phyloP scores from a whole-genome alignment of 768 basidiomycete genomes.

The Boletellus ananas region DNA sequence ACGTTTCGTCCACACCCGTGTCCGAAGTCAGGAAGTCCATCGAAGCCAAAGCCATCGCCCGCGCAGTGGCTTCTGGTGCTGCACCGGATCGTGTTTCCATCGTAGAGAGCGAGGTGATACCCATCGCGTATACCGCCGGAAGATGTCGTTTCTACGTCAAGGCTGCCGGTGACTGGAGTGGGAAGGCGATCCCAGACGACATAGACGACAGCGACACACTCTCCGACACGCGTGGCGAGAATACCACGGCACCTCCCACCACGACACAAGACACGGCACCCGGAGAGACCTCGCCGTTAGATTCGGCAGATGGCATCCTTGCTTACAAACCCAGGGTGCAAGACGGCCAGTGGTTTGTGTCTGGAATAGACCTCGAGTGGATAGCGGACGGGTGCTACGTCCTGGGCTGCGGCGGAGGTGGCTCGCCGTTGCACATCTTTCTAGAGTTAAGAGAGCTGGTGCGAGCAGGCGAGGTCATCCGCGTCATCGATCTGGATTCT shows the following conservation, averaged over 20 bases:
- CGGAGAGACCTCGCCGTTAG: constrained; percentile 13
- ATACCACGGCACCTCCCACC: background rate
- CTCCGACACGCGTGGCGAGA: constrained; percentile 2
- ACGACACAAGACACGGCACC: constrained; percentile 4
- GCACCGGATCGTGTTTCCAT: constrained; percentile 41
- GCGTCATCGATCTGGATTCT: constrained; percentile 43
- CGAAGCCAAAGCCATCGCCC: constrained; percentile 38
- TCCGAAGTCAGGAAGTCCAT: constrained; percentile 32
- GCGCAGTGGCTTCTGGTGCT: constrained; percentile 45
- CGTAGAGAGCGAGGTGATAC: constrained; percentile 54
- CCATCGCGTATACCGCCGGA: constrained; percentile 34
- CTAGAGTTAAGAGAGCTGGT: constrained; percentile 51
- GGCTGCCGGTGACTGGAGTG: constrained; percentile 52
- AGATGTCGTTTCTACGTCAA: constrained; percentile 49
- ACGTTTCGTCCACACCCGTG: constrained; percentile 34
- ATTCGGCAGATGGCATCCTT: constrained; percentile 25
- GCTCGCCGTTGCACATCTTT: constrained; percentile 51
- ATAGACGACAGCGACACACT: constrained; percentile 13
- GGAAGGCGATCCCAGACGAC: constrained; percentile 20
- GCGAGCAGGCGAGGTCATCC: constrained; percentile 43
- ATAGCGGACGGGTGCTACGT: constrained; percentile 62
- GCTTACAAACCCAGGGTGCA: constrained; percentile 38
- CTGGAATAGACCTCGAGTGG: constrained; percentile 51
- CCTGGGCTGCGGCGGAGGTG: constrained; percentile 62
- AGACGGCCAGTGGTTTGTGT: constrained; percentile 42